Evolutionary conservation across 73 alveolate species (phyloP).

Genomic region (Paramecium bursaria): DNA sequence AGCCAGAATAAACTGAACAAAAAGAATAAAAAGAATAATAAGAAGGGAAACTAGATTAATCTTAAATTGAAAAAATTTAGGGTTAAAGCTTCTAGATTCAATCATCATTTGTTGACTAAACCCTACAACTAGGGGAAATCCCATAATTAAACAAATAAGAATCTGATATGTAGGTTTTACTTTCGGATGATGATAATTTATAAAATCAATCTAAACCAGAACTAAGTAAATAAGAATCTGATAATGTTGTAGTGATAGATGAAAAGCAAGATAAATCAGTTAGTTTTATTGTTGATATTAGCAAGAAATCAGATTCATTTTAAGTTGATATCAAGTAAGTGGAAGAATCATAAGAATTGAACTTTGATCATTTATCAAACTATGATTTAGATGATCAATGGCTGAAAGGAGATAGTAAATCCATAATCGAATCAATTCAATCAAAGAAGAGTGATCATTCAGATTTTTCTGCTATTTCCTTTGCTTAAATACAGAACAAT

Average conservation of each 20-base stretch:
- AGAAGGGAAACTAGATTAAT: neutral
- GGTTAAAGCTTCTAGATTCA: slow-evolving; percentile 32
- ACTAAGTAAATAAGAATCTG: too few relatives aligned
- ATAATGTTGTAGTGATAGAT: too few relatives aligned
- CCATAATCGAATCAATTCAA: slow-evolving; percentile 68
- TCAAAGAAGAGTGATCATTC: slow-evolving; percentile 45
- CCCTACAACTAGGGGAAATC: slow-evolving; percentile 1
- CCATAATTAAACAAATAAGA: slow-evolving; percentile 39
- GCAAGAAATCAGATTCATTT: slow-evolving; percentile 47
- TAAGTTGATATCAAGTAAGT: slow-evolving; percentile 37
- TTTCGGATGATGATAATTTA: slow-evolving; percentile 3
- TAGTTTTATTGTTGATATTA: neutral
- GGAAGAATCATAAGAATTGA: slow-evolving; percentile 1
- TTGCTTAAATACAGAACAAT: slow-evolving; percentile 25
- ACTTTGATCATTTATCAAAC: slow-evolving; percentile 78
- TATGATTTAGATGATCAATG: slow-evolving; percentile 85
- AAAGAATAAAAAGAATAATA: neutral
- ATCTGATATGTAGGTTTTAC: neutral
- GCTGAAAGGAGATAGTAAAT: slow-evolving; percentile 66
- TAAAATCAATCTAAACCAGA: neutral
- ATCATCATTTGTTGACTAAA: slow-evolving; percentile 51
- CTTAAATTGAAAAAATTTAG: slow-evolving; percentile 21
- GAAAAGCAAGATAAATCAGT: slow-evolving; percentile 12
- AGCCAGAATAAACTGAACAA: too few relatives aligned
- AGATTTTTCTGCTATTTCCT: slow-evolving; percentile 55